Base-by-base conservation (phyloP, 495 filamentous ascomycete genomes). In the Echria macrotheca region DNA sequence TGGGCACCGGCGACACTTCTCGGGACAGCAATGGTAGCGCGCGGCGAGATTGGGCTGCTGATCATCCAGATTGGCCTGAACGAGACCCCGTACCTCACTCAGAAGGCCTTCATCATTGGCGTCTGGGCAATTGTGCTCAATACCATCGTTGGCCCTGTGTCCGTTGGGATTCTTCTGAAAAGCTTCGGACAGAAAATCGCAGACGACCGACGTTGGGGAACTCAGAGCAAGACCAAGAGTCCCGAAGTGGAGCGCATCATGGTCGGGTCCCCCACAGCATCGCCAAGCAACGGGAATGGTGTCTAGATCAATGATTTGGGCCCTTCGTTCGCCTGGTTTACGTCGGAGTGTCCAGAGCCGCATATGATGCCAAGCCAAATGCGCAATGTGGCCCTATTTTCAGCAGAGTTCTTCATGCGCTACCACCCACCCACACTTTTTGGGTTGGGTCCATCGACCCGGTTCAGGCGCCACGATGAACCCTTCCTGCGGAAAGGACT, bases 41-140 rank as follows among this genome's bases (percentile, higher is more conserved):
- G 86, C 26, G 87, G 87, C 2, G 87, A 95, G 58, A 84, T 91
- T 21, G 86, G 86, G 0, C 87, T 88, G 47, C 66, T 91, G 17
- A 86, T 93, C 49, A 81, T 85, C 5, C 81, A 85, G 2, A 62
- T 88, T 3, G 84, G 82, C 2, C 40, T 62, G 12, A 65, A 60
- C 39, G 56, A 65, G 35, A 63, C 56, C 24, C 52, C 54, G 0
- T 60, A 47, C 10, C 36, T 62, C 17, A 44, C 56, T 0, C 58
- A 60, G 0, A 59, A 63, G 25, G 60, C 71, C 5, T 91, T 85
- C 55, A 64, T 90, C 2, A 68, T 88, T 6, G 75, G 84, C 0
- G 75, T 82, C 0, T 91, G 86, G 86, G 87, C 85, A 1, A 84
- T 89, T 8, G 72, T 86, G 0, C 53, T 91, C 2, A 89, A 85